phyloP scores from a whole-genome alignment of 768 basidiomycete genomes.

The Tricholoma terreum region DNA sequence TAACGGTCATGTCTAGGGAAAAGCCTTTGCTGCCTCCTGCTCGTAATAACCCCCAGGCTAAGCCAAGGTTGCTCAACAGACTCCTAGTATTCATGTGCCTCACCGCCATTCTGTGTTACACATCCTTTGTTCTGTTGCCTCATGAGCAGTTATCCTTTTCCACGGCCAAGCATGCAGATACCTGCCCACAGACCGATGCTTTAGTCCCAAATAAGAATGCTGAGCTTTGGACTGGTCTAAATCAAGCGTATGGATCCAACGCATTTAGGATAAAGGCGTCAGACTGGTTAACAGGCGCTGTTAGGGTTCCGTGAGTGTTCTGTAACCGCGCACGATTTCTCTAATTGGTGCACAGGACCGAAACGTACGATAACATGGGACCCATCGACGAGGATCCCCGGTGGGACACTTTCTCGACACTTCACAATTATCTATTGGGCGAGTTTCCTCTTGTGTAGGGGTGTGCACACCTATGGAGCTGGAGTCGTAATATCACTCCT shows the following conservation, averaged over 20 bases:
- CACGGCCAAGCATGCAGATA: not conserved
- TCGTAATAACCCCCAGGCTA: not conserved
- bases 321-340: not conserved
- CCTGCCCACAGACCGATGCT: slow-evolving; percentile 37
- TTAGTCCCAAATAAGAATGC: slow-evolving; percentile 39
- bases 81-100: not conserved
- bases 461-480: not conserved
- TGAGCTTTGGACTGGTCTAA: slow-evolving; percentile 33
- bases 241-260: slow-evolving; percentile 28
- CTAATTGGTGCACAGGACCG: slow-evolving; percentile 37
- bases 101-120: not conserved
- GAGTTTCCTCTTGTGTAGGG: slow-evolving; percentile 66
- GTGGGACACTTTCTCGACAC: slow-evolving; percentile 51
- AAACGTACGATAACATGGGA: slow-evolving; percentile 50
- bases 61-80: not conserved
- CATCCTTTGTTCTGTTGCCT: not conserved
- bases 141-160: not conserved
- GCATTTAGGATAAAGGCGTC: slow-evolving; percentile 40
- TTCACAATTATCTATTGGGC: slow-evolving; percentile 52
- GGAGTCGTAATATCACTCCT: not conserved
- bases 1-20: not conserved
- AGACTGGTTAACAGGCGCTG: slow-evolving; percentile 48
- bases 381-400: slow-evolving; percentile 46
- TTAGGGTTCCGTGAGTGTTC: slow-evolving; percentile 39
- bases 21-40: not conserved